phyloP scores from a whole-genome alignment of 2,329 filamentous ascomycete species.

The Fusarium caatingaense region DNA sequence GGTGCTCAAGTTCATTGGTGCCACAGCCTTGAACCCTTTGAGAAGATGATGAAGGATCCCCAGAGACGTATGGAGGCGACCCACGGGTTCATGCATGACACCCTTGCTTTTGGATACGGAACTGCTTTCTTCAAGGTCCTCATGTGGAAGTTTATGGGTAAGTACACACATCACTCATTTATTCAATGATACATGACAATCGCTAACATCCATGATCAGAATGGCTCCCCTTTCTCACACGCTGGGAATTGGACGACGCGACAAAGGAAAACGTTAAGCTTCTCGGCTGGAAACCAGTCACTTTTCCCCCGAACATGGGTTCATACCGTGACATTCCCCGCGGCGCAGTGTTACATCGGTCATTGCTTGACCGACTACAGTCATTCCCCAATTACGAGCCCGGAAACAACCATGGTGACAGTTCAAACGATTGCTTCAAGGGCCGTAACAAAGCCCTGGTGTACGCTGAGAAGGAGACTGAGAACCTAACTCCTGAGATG shows the following conservation, averaged over 20 bases:
- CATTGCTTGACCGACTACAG: constrained; percentile 52
- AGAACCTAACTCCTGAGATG: neutral
- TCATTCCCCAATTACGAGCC: constrained; percentile 46
- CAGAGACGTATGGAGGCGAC: constrained; percentile 47
- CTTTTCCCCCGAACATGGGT: constrained; percentile 55
- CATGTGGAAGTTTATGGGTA: constrained; percentile 58
- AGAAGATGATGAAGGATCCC: constrained; percentile 47
- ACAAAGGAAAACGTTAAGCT: constrained; percentile 29
- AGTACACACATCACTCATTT: constrained; percentile 25
- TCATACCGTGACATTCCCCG: constrained; percentile 53
- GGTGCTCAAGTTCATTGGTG: constrained; percentile 52
- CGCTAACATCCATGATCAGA: constrained; percentile 43
- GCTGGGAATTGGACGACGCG: constrained; percentile 52
- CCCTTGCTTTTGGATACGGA: constrained; percentile 52
- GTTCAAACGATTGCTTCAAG: constrained; percentile 45
- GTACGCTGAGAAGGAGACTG: constrained; percentile 5
- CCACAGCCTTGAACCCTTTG: constrained; percentile 49
- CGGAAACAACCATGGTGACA: constrained; percentile 50
- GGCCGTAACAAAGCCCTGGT: constrained; percentile 33
- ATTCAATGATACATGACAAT: neutral
- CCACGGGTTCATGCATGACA: constrained; percentile 54
- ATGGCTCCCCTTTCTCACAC: constrained; percentile 54
- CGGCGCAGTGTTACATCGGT: constrained; percentile 55
- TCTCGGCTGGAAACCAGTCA: constrained; percentile 40
- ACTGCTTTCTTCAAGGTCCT: constrained; percentile 54